Evolutionary conservation across 768 basidiomycete species (phyloP).

Genomic region (Infundibulicybe gibba): DNA sequence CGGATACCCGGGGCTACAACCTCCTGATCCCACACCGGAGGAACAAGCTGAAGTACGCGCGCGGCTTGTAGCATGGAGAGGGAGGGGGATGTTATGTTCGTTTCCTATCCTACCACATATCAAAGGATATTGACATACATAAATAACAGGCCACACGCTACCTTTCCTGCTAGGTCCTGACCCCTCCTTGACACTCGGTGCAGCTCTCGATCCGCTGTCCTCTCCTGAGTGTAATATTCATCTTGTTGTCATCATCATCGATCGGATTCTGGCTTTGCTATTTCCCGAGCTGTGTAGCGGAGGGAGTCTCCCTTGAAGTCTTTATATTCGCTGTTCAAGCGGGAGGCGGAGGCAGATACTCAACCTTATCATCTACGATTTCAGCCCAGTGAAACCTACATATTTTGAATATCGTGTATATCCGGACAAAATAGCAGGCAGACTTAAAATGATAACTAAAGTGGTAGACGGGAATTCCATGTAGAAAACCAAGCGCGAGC

Average conservation of each 20-base stretch:
- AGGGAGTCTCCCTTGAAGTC: no score
- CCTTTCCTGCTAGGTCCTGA: conserved; percentile 55
- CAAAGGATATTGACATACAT: conserved; percentile 1
- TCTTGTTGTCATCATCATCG: conserved; percentile 69
- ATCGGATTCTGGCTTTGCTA: conserved; percentile 62
- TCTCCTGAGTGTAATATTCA: conserved; percentile 75
- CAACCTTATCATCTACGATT: no score
- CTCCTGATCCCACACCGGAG: conserved; percentile 71
- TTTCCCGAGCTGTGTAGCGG: conserved; percentile 65
- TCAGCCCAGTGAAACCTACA: no score
- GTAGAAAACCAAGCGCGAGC: no score
- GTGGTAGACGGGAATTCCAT: no score
- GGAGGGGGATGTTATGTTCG: conserved; percentile 31
- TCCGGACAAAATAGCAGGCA: no score
- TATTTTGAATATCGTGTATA: no score
- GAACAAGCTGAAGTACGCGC: conserved; percentile 65
- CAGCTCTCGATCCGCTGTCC: conserved; percentile 58
- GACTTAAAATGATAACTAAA: no score
- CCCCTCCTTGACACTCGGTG: conserved; percentile 42
- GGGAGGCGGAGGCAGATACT: no score
- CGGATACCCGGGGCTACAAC: conserved; percentile 77
- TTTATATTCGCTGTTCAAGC: no score
- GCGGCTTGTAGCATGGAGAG: conserved; percentile 34
- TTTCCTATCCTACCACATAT: conserved; percentile 2
- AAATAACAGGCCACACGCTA: conserved; percentile 33